A percentile compares a stretch with the other conserved stretches of the same genome.
Evolutionary conservation across 1,139 yeast species (phyloP).

Genomic region (Pichia sp.): DNA sequence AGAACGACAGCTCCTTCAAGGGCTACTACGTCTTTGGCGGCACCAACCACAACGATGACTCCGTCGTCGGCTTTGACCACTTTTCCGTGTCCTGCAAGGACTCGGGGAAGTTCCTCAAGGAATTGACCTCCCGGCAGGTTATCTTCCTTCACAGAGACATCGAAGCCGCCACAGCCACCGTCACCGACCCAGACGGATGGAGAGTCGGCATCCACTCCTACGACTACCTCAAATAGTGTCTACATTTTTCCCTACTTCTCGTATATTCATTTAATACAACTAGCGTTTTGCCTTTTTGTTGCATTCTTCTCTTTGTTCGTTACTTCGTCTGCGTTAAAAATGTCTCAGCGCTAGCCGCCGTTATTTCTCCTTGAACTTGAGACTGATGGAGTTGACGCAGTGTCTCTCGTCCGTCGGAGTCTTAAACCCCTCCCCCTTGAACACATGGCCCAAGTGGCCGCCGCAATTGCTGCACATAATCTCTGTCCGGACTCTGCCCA

Average conservation of each 20-base stretch:
- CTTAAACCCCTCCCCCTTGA: constrained; percentile 87
- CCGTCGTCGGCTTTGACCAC: constrained; percentile 85
- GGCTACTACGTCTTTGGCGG: constrained; percentile 64
- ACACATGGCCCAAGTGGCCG: constrained; percentile 93
- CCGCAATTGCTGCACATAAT: constrained; percentile 87
- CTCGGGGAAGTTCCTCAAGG: constrained; percentile 50
- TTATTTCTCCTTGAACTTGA: constrained; percentile 48
- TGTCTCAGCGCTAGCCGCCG: not conserved
- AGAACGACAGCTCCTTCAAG: constrained; percentile 61
- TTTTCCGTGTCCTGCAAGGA: constrained; percentile 70
- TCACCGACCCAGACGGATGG: constrained; percentile 93
- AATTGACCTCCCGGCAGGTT: constrained; percentile 32
- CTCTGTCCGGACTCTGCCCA: constrained; percentile 82
- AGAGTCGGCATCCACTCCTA: constrained; percentile 65
- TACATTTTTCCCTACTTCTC: constrained; percentile 1
- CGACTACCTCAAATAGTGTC: constrained; percentile 24
- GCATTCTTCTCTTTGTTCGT: too few relatives aligned
- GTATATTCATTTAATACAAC: not conserved
- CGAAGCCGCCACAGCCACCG: constrained; percentile 58
- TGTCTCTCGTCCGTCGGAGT: constrained; percentile 92
- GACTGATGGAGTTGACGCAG: constrained; percentile 83
- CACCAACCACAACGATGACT: constrained; percentile 54
- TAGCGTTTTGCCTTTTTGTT: too few relatives aligned
- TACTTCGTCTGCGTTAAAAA: too few relatives aligned
- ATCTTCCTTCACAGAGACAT: constrained; percentile 38